Percentiles rank a stretch among this genome's conserved stretches.
phyloP scores from a whole-genome alignment of 2,329 filamentous ascomycete species.

The Xylaria multiplex region DNA sequence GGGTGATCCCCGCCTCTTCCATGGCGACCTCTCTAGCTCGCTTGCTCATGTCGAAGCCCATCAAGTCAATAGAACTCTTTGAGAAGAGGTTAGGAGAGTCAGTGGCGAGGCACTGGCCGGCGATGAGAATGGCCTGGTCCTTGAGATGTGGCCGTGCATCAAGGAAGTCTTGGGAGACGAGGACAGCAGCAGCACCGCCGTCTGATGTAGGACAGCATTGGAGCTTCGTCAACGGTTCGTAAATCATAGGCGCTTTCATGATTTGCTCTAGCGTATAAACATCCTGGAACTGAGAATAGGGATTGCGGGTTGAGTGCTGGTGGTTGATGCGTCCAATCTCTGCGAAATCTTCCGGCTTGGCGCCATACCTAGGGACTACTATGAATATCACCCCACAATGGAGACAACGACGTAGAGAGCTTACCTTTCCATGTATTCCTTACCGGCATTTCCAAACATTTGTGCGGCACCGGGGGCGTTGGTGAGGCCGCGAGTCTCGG shows the following conservation, averaged over 20 bases:
- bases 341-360: constrained; percentile 85
- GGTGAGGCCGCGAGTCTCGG: constrained; percentile 79
- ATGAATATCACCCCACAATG: constrained; percentile 34
- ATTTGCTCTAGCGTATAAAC: constrained; percentile 91
- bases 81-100: constrained; percentile 85
- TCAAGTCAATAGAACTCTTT: constrained; percentile 82
- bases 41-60: constrained; percentile 87
- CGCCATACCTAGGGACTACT: constrained; percentile 73
- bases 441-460: constrained; percentile 93
- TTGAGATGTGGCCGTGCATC: constrained; percentile 84
- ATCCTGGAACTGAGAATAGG: constrained; percentile 96
- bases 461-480: constrained; percentile 89
- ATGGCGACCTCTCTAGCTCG: constrained; percentile 76
- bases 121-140: constrained; percentile 85
- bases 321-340: constrained; percentile 96
- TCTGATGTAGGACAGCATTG: constrained; percentile 98
- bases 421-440: constrained; percentile 94
- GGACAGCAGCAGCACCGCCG: constrained; percentile 85
- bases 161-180: constrained; percentile 90
- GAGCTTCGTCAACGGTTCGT: constrained; percentile 92
- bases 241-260: constrained; percentile 78
- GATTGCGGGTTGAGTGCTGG: constrained; percentile 88
- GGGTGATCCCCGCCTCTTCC: constrained; percentile 74
- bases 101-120: constrained; percentile 87
- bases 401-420: constrained; percentile 40